Percentiles rank a stretch among this genome's conserved stretches.
Evolutionary conservation across 805 yeast species (phyloP).

Genomic region (Pichia rugopelliculosa): DNA sequence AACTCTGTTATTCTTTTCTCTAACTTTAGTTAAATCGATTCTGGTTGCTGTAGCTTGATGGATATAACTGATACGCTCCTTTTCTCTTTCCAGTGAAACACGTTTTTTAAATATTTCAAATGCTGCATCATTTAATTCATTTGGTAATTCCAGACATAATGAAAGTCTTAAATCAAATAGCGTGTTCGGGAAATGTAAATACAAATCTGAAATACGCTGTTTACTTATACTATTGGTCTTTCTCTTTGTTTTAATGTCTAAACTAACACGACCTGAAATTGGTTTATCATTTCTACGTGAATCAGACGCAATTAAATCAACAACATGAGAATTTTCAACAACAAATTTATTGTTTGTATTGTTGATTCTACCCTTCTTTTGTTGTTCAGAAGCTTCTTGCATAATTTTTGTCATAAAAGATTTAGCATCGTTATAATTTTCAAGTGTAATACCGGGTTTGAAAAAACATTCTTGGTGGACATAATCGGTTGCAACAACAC

Average conservation of each 20-base stretch:
- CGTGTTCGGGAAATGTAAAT: slow-evolving; percentile 67
- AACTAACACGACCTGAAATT: slow-evolving; percentile 54
- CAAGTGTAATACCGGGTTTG: slow-evolving; percentile 59
- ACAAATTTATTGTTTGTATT: slow-evolving; percentile 39
- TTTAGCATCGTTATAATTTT: slow-evolving; percentile 50
- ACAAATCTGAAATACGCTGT: slow-evolving; percentile 63
- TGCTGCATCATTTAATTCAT: slow-evolving; percentile 43
- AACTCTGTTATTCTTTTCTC: slow-evolving; percentile 21
- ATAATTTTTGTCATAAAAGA: slow-evolving; percentile 50
- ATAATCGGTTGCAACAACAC: slow-evolving; percentile 43
- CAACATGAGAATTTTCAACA: slow-evolving; percentile 51
- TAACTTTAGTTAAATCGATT: slow-evolving; percentile 64
- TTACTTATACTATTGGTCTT: slow-evolving; percentile 64
- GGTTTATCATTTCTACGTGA: slow-evolving; percentile 61
- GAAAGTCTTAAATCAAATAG: slow-evolving; percentile 72
- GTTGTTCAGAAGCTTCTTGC: slow-evolving; percentile 17
- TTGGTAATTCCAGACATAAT: slow-evolving; percentile 70
- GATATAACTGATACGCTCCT: slow-evolving; percentile 65
- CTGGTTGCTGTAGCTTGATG: slow-evolving; percentile 68
- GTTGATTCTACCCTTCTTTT: slow-evolving; percentile 10
- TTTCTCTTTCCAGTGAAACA: slow-evolving; percentile 50
- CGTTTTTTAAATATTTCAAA: slow-evolving; percentile 45
- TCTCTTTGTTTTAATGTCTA: slow-evolving; percentile 62
- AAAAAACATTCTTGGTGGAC: slow-evolving; percentile 49
- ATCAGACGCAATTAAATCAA: slow-evolving; percentile 57